These are phyloP conservation scores for Geranium rotundifolium DNA, from an alignment of 345 rosid genomes.

Conservation along the genomic window DNA sequence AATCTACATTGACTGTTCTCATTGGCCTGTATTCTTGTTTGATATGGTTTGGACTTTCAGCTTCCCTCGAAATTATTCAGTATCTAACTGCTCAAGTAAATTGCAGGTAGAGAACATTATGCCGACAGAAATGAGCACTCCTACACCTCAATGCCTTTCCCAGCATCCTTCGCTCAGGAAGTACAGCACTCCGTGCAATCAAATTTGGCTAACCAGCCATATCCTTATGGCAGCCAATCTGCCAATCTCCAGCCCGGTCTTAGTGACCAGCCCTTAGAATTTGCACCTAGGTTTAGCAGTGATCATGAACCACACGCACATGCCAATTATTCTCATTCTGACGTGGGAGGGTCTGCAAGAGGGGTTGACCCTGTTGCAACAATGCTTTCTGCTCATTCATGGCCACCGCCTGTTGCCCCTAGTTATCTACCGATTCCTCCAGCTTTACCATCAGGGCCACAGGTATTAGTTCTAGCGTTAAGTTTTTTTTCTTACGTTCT, in stretches of 20 bases:
- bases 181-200: constrained; percentile 31
- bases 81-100: constrained; percentile 18
- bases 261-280: constrained; percentile 61
- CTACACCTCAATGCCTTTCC: constrained; percentile 22
- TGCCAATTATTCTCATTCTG: constrained; percentile 37
- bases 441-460: constrained; percentile 37
- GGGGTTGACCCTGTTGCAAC: constrained; percentile 23
- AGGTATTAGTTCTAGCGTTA: constrained; percentile 35
- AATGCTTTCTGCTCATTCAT: constrained; percentile 32
- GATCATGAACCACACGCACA: constrained; percentile 36
- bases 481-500: constrained; percentile 5
- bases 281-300: constrained; percentile 43
- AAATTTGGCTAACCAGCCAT: constrained; percentile 38
- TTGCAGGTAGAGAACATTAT: constrained; percentile 36
- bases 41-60: constrained; percentile 2
- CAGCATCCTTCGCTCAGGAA: constrained; percentile 35
- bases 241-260: constrained; percentile 35
- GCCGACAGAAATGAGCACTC: constrained; percentile 23
- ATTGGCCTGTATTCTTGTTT: constrained; percentile 17
- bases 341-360: constrained; percentile 25
- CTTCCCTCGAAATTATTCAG: constrained; percentile 1
- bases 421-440: constrained; percentile 57
- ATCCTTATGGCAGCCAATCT: constrained; percentile 48
- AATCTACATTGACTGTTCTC: too few relatives aligned
- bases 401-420: constrained; percentile 47